These are phyloP conservation scores for Ogataea methanolica DNA, from an alignment of 805 yeast genomes.

Conservation along the genomic window DNA sequence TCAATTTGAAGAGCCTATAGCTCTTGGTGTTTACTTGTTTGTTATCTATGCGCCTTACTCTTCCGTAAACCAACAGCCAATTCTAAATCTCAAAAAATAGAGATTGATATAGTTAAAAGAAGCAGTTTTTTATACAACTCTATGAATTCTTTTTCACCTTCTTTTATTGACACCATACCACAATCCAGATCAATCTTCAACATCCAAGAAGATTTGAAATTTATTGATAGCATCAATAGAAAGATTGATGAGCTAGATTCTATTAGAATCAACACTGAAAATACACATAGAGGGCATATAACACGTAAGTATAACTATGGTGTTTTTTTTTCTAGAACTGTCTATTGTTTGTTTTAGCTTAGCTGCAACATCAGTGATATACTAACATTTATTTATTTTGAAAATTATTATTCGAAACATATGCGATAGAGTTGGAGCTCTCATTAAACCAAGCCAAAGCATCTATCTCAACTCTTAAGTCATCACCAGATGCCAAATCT, in stretches of 20 bases:
- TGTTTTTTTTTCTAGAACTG: neutral
- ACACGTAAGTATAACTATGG: conserved; percentile 1
- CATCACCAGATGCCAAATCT: conserved; percentile 27
- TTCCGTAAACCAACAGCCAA: too few species aligned
- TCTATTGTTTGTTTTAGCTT: neutral
- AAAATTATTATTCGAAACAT: neutral
- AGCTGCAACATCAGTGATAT: neutral
- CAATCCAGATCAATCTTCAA: conserved; percentile 31
- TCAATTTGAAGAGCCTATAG: too few species aligned
- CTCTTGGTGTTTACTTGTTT: too few species aligned
- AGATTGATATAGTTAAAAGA: neutral
- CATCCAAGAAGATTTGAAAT: conserved; percentile 45
- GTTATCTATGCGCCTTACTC: too few species aligned
- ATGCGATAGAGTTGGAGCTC: conserved; percentile 9
- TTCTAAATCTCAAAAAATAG: too few species aligned
- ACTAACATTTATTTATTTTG: conserved; percentile 4
- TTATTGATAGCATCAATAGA: conserved; percentile 31
- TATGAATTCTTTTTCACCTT: conserved; percentile 1
- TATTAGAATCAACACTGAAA: neutral
- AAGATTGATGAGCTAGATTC: conserved; percentile 8
- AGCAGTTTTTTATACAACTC: neutral
- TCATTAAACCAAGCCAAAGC: conserved; percentile 14
- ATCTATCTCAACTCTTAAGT: conserved; percentile 22
- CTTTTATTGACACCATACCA: conserved; percentile 8
- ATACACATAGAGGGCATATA: conserved; percentile 15